Evolutionary conservation across 345 rosid species (phyloP).

Genomic region (Arabidopsis arenosa): DNA sequence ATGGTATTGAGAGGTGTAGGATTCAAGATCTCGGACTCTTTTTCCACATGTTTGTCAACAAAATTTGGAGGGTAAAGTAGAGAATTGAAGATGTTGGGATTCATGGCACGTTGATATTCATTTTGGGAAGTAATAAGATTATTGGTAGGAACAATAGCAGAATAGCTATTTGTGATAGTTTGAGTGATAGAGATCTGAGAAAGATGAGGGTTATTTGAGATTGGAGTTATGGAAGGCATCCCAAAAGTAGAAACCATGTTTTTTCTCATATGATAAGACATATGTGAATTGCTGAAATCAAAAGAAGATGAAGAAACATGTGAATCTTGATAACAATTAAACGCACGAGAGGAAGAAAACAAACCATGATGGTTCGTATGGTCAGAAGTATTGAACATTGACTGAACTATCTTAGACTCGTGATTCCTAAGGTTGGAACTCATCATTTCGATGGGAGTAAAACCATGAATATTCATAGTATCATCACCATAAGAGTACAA

Average conservation of each 20-base stretch:
- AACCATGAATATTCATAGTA: not conserved
- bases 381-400: conserved; percentile 22
- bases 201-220: conserved; percentile 16
- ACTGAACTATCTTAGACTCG: conserved; percentile 6
- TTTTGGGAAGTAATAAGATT: conserved; percentile 13
- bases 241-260: conserved; percentile 18
- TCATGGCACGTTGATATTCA: not conserved
- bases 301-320: conserved; percentile 24
- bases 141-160: conserved; percentile 29
- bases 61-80: conserved; percentile 17
- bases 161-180: conserved; percentile 30
- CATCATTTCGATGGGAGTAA: conserved; percentile 3
- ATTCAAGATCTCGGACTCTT: conserved; percentile 9
- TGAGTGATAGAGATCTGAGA: conserved; percentile 31
- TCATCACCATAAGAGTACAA: conserved; percentile 3
- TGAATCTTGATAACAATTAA: conserved; percentile 4
- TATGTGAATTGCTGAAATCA: conserved; percentile 14
- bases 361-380: conserved; percentile 32
- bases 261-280: conserved; percentile 22
- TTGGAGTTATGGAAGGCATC: not conserved
- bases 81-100: conserved; percentile 21
- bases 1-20: conserved; percentile 37
- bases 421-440: conserved; percentile 17
- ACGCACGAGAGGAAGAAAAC: conserved; percentile 27
- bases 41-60: not conserved